phyloP scores from a whole-genome alignment of 129 eudicot species.

The Helianthus tuberosus region DNA sequence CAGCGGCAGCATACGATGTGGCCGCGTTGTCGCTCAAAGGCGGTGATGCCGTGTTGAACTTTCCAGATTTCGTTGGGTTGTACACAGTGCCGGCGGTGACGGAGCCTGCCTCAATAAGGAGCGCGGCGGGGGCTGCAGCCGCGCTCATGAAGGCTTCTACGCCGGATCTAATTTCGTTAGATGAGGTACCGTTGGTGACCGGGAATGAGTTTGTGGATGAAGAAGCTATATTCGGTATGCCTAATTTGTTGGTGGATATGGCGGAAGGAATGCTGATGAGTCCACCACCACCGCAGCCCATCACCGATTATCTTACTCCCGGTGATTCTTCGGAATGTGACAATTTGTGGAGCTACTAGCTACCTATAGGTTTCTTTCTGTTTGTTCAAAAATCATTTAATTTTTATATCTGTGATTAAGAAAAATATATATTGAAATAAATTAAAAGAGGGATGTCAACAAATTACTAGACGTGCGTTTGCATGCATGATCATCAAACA shows the following conservation, averaged over 20 bases:
- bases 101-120: slow-evolving; percentile 35
- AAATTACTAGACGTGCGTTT: too few species aligned
- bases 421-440: too few species aligned
- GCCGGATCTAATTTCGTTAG: not conserved
- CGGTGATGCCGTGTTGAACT: slow-evolving; percentile 38
- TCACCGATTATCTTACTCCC: slow-evolving; percentile 25
- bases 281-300: slow-evolving; percentile 48
- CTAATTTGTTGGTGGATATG: slow-evolving; percentile 54
- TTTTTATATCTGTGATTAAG: too few species aligned
- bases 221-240: slow-evolving; percentile 47
- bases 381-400: not conserved
- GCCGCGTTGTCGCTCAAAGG: slow-evolving; percentile 52
- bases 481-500: too few species aligned
- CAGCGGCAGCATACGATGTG: slow-evolving; percentile 55
- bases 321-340: slow-evolving; percentile 44
- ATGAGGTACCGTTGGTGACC: not conserved
- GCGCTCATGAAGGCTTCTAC: slow-evolving; percentile 22
- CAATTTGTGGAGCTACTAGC: slow-evolving; percentile 50
- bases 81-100: slow-evolving; percentile 31
- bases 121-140: slow-evolving; percentile 46
- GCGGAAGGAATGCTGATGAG: slow-evolving; percentile 64
- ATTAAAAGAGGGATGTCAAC: too few species aligned
- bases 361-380: not conserved
- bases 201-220: slow-evolving; percentile 43
- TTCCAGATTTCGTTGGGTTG: slow-evolving; percentile 26